phyloP scores from a whole-genome alignment of 176 grass and related monocot genomes.

The Olyra latifolia region DNA sequence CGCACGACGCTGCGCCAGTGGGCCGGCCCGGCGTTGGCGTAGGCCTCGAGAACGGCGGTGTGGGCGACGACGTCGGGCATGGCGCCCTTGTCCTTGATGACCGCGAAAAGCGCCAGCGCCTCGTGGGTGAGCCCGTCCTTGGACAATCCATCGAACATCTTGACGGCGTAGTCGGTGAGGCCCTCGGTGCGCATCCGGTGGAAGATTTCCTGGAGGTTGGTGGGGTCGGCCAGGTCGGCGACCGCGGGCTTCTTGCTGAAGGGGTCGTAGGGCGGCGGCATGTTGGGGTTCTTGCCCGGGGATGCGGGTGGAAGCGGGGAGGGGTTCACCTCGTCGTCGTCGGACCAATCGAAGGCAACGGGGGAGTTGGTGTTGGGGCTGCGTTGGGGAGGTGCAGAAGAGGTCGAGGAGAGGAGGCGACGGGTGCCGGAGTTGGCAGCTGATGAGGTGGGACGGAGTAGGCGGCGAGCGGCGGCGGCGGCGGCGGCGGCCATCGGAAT shows the following conservation, averaged over 20 bases:
- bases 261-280: slow-evolving; percentile 75
- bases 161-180: slow-evolving; percentile 83
- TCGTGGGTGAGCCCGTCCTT: slow-evolving; percentile 85
- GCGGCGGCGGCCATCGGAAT: slow-evolving; percentile 12
- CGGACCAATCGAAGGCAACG: slow-evolving; percentile 80
- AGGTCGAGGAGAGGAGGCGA: slow-evolving; percentile 22
- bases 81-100: slow-evolving; percentile 78
- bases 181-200: slow-evolving; percentile 79
- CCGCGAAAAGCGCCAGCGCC: slow-evolving; percentile 61
- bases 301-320: slow-evolving; percentile 2
- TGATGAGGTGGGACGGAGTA: background rate
- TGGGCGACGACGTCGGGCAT: slow-evolving; percentile 93
- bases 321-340: slow-evolving; percentile 46
- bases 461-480: background rate
- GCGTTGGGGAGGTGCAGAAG: slow-evolving; percentile 8
- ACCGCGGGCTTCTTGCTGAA: slow-evolving; percentile 67
- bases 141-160: slow-evolving; percentile 98
- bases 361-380: slow-evolving; percentile 66
- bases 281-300: slow-evolving; percentile 22
- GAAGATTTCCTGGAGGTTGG: slow-evolving; percentile 84
- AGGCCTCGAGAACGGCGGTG: slow-evolving; percentile 85
- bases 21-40: slow-evolving; percentile 55
- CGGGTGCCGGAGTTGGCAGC: background rate
- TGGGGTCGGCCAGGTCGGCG: slow-evolving; percentile 54
- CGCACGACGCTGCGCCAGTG: slow-evolving; percentile 68